A percentile compares a stretch with the other conserved stretches of the same genome.
Evolutionary conservation across 2,329 filamentous ascomycete genomes (phyloP).

Genomic region (Exutisphaerella laricina): DNA sequence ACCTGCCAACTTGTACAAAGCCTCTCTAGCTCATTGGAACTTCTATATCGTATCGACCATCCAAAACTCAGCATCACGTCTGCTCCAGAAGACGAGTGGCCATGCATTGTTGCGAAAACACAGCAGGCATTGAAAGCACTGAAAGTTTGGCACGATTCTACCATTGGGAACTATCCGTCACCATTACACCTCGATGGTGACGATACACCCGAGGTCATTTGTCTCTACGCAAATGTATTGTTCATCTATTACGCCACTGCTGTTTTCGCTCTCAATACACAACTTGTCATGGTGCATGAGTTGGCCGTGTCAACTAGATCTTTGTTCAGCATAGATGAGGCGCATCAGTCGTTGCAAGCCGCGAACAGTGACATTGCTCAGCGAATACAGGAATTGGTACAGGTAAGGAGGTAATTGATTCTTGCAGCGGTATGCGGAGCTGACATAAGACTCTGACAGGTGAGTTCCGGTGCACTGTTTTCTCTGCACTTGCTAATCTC

Average conservation of each 20-base stretch:
- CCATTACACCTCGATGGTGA: slow-evolving; percentile 10
- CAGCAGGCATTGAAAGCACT: neutral
- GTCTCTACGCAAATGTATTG: slow-evolving; percentile 12
- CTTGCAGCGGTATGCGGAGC: too few species aligned
- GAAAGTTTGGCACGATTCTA: slow-evolving; percentile 7
- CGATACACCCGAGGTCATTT: slow-evolving; percentile 8
- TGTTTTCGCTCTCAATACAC: slow-evolving; percentile 5
- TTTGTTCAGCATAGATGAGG: slow-evolving; percentile 5
- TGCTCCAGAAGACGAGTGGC: too few species aligned
- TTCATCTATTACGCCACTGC: slow-evolving; percentile 8
- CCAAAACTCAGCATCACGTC: too few species aligned
- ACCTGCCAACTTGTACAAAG: slow-evolving; percentile 5
- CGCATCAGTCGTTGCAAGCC: neutral
- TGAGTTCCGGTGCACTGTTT: too few species aligned
- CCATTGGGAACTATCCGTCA: slow-evolving; percentile 4
- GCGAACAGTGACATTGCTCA: slow-evolving; percentile 5
- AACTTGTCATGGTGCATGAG: slow-evolving; percentile 8
- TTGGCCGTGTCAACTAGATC: neutral
- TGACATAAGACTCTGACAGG: too few species aligned
- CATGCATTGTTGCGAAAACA: too few species aligned
- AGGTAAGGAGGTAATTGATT: slow-evolving; percentile 6
- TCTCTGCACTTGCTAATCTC: too few species aligned
- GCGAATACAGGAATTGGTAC: slow-evolving; percentile 8
- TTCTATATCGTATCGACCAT: too few species aligned
- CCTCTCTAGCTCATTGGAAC: neutral